Evolutionary conservation across 2,329 filamentous ascomycete species (phyloP).

Genomic region (Colletotrichum trifolii): DNA sequence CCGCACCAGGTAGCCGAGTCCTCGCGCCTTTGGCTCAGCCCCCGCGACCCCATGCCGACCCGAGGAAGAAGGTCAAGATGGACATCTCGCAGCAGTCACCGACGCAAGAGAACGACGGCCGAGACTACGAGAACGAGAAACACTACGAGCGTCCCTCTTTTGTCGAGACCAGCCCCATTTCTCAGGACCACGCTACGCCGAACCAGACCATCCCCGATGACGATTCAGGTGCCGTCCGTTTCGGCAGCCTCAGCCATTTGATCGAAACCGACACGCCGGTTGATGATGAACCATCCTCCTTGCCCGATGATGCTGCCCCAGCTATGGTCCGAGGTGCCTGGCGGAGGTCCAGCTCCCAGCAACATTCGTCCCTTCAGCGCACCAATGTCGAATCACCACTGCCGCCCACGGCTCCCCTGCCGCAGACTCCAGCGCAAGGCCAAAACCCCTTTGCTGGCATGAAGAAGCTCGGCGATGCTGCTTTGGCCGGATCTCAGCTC

Average conservation of each 20-base stretch:
- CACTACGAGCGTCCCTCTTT: slow-evolving; percentile 43
- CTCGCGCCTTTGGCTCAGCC: slow-evolving; percentile 30
- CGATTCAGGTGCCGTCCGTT: slow-evolving; percentile 63
- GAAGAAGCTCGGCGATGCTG: slow-evolving; percentile 46
- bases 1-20: slow-evolving; percentile 19
- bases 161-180: slow-evolving; percentile 36
- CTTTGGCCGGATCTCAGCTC: slow-evolving; percentile 59
- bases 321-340: slow-evolving; percentile 52
- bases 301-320: slow-evolving; percentile 46
- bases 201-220: slow-evolving; percentile 54
- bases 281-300: slow-evolving; percentile 51
- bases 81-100: slow-evolving; percentile 63
- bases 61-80: slow-evolving; percentile 47
- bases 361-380: slow-evolving; percentile 41
- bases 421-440: slow-evolving; percentile 62
- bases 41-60: slow-evolving; percentile 2
- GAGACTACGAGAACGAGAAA: slow-evolving; percentile 59
- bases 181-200: slow-evolving; percentile 37
- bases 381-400: slow-evolving; percentile 44
- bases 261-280: slow-evolving; percentile 53
- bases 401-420: slow-evolving; percentile 42
- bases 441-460: slow-evolving; percentile 60
- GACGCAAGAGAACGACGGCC: slow-evolving; percentile 66
- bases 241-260: slow-evolving; percentile 51
- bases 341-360: slow-evolving; percentile 49